Evolutionary conservation across 768 basidiomycete genomes (phyloP), one percentile per base, ranked within the genome.

Genomic region (Lyophyllum shimeji): DNA sequence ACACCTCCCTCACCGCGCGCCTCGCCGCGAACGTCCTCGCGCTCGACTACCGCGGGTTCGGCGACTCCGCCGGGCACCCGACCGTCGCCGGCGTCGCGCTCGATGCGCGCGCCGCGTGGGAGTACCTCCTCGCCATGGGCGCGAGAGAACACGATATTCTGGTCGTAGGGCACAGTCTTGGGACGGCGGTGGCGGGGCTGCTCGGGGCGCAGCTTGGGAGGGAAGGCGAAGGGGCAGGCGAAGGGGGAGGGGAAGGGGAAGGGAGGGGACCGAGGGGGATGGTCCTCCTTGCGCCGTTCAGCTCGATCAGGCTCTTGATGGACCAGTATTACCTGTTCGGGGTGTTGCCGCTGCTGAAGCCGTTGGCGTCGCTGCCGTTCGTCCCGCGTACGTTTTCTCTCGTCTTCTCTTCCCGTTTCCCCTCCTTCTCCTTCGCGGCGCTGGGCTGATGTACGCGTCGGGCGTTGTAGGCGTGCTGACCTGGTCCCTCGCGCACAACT

Each of bases 31-130:
- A 90, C 64, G 77, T 90, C 21, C 68, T 92, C 20, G 81, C 80
- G 0, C 74, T 86, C 20, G 90, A 93, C 68, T 93, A 93, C 65
- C 77, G 89, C 47, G 89, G 89, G 0, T 93, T 85, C 60, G 90
- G 74, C 3, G 88, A 92, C 66, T 89, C 86, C n/a, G 76, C 80
- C 2, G 86, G 87, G 1, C 65, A 72, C 0, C 90, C 90, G 1
- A 79, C 77, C 5, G 82, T 88, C 50, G 63, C 69, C 1, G 90
- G 90, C 0, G 76, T 91, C 2, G 63, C 76, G 13, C 64, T 63
- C 46, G 85, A 93, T 60, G 87, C 87, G 0, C 68, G 78, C 17
- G 74, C 85, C 0, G 85, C 79, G 0, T 92, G 83, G 82, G 78
- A 86, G 61, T 92, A 81, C 74, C 73, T 89, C 3, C 70, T 80